Percentiles rank a stretch among this genome's conserved stretches.
These are phyloP conservation scores for Miamiensis avidus DNA, from an alignment of 169 alveolate species.

Conservation along the genomic window DNA sequence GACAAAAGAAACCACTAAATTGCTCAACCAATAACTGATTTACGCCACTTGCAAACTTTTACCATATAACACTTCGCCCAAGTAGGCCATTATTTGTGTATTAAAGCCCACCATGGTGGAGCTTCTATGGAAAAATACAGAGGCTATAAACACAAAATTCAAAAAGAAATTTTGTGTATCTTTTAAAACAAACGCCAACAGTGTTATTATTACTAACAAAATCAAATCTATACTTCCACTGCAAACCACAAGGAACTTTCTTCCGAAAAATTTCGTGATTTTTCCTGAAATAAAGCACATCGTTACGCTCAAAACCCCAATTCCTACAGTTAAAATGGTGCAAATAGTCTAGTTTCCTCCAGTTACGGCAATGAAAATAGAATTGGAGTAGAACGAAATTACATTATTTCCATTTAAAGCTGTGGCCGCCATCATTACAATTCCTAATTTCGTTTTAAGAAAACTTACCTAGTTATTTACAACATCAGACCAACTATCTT, in stretches of 20 bases:
- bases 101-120: not conserved
- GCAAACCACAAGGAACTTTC: not conserved
- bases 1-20: not conserved
- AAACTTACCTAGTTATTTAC: too few relatives aligned
- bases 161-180: not conserved
- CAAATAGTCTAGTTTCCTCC: not conserved
- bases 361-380: not conserved
- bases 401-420: not conserved
- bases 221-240: not conserved
- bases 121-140: not conserved
- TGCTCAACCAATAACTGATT: not conserved
- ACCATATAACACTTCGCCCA: not conserved
- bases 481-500: not conserved
- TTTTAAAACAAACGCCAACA: not conserved
- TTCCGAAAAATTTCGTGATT: not conserved
- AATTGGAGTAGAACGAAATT: not conserved
- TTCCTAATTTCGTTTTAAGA: not conserved
- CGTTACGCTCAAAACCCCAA: not conserved
- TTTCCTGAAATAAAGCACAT: not conserved
- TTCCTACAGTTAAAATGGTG: not conserved
- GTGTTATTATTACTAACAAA: not conserved
- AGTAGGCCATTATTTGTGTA: not conserved
- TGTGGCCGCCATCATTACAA: not conserved
- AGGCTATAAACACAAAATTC: not conserved
- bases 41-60: not conserved